phyloP scores from a whole-genome alignment of 495 filamentous ascomycete genomes.

The Penicillium ucsense region DNA sequence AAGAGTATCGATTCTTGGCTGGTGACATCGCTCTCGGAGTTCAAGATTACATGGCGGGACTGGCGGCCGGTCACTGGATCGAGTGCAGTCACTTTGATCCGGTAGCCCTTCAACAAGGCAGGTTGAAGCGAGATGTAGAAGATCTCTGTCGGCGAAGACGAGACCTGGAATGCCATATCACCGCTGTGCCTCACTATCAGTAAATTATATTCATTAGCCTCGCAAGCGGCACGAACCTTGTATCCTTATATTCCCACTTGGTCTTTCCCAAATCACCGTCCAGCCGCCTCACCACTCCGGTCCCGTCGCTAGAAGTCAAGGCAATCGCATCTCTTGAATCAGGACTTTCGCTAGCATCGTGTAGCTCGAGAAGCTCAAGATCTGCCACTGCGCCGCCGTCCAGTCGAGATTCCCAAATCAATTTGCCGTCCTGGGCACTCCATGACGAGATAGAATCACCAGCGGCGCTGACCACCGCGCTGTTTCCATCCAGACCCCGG shows the following conservation, averaged over 20 bases:
- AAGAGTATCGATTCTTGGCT: constrained; percentile 59
- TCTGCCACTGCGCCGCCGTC: constrained; percentile 52
- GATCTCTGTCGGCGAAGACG: constrained; percentile 60
- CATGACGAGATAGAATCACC: constrained; percentile 64
- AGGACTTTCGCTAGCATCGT: constrained; percentile 38
- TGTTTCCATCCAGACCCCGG: constrained; percentile 61
- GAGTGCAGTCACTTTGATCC: constrained; percentile 62
- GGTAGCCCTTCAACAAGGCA: constrained; percentile 52
- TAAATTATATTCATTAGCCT: constrained; percentile 7
- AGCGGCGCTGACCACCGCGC: constrained; percentile 61
- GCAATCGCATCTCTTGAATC: constrained; percentile 59
- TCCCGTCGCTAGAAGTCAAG: constrained; percentile 44
- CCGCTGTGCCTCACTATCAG: constrained; percentile 30
- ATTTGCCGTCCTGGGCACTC: constrained; percentile 70
- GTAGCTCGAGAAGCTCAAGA: constrained; percentile 69
- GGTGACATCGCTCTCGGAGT: constrained; percentile 63
- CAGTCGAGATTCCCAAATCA: constrained; percentile 61
- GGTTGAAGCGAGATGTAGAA: constrained; percentile 72
- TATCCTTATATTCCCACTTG: constrained; percentile 66
- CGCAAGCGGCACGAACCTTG: constrained; percentile 30
- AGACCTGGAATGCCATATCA: constrained; percentile 69
- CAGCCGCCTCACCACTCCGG: constrained; percentile 56
- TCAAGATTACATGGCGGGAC: constrained; percentile 53
- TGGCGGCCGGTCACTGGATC: constrained; percentile 62
- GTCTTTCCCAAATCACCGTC: constrained; percentile 62